Evolutionary conservation across 805 yeast genomes (phyloP), one percentile per base, ranked within the genome.

Genomic region (Ogataea sp.): DNA sequence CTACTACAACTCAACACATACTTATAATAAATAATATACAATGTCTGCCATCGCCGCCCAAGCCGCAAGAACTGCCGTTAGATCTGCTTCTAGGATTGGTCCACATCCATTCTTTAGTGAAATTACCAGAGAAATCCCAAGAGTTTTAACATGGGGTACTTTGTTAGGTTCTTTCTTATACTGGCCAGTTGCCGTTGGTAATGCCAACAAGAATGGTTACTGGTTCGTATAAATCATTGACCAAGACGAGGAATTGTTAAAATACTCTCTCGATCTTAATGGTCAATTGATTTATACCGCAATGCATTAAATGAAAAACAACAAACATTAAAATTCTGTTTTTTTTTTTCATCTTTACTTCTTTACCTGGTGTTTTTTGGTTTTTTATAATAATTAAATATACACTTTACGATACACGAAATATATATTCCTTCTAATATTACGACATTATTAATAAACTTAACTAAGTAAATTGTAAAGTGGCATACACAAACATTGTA

Each of bases 71-170:
- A 31, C 36, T 16, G 41, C 56, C 20, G 45, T 52, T 18, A 37
- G 36, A 25, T 20, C 34, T 20, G 40, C 45, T 18, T 39, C 40
- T 23, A 55, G 64, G 49, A 34, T 61, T 16, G 65, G 65, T 15
- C 65, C 67, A 43, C 49, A 57, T 49, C 59, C 64, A 34, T 34
- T 44, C 16, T 23, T 51, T 32, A 40, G 27, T 4, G 53, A 50
- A 37, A 40, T 53, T 26, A 55, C 50, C 24, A 40, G 44, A 29
- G 61, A 55, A 34, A 48, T 51, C 34, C 54, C 53, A 24, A 51
- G 40, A 28, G 32, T 62, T 18, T 56, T 45, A 6, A 30, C 34
- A 2, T 62, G 66, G 65, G 59, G 54, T 20, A 39, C 34, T 8
- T 15, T 34, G 2, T 33, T 58, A 36, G 34, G 45, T 20, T 44